These are phyloP conservation scores for Lactarius sanguifluus DNA, from an alignment of 768 basidiomycete species.

Conservation along the genomic window DNA sequence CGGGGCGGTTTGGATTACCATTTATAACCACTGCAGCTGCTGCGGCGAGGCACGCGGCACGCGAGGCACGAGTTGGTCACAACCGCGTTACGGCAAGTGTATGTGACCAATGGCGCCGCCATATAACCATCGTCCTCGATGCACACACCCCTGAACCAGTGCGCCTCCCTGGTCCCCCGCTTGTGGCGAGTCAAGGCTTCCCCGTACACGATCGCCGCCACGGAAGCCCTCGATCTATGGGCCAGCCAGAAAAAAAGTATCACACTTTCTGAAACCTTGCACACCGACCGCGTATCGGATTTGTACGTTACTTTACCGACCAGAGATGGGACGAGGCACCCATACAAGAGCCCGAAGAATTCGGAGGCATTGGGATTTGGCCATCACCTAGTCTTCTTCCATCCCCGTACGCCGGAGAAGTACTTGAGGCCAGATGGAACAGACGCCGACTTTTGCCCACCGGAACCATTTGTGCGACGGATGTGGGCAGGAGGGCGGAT, in stretches of 20 bases:
- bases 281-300: slow-evolving; percentile 57
- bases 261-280: slow-evolving; percentile 49
- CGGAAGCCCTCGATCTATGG: slow-evolving; percentile 50
- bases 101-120: neutral
- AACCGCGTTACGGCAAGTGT: neutral
- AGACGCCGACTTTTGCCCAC: slow-evolving; percentile 69
- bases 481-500: slow-evolving; percentile 83
- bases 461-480: slow-evolving; percentile 68
- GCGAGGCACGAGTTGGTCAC: neutral
- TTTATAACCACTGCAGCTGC: neutral
- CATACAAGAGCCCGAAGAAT: slow-evolving; percentile 42
- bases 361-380: slow-evolving; percentile 54
- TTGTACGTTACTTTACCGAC: slow-evolving; percentile 72
- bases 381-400: slow-evolving; percentile 76
- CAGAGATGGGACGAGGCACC: slow-evolving; percentile 52
- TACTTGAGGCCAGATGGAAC: slow-evolving; percentile 67
- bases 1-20: neutral
- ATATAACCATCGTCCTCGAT: neutral
- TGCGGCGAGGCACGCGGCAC: too few relatives aligned
- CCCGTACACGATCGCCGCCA: slow-evolving; percentile 15
- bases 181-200: slow-evolving; percentile 16
- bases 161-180: slow-evolving; percentile 16
- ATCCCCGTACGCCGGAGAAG: slow-evolving; percentile 57
- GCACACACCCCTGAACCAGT: neutral
- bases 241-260: slow-evolving; percentile 49